phyloP scores from a whole-genome alignment of 2,329 filamentous ascomycete species.

The Zasmidium angulare region DNA sequence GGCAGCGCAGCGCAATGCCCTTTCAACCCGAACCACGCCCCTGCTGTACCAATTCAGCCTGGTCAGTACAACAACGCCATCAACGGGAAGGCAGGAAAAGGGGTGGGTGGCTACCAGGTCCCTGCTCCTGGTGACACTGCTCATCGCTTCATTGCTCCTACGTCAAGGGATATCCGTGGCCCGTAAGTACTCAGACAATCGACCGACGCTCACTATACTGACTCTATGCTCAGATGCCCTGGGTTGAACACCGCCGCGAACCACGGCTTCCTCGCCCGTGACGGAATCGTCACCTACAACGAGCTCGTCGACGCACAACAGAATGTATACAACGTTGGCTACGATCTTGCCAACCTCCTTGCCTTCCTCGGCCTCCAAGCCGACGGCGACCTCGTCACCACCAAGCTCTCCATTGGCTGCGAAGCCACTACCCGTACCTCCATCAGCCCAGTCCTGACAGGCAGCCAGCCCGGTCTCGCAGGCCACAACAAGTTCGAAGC shows the following conservation, averaged over 20 bases:
- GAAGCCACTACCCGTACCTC: slow-evolving; percentile 41
- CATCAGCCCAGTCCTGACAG: slow-evolving; percentile 27
- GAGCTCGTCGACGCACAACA: slow-evolving; percentile 48
- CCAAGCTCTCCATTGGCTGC: slow-evolving; percentile 47
- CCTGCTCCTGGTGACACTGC: slow-evolving; percentile 45
- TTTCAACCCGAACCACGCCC: slow-evolving; percentile 41
- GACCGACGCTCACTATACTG: not conserved
- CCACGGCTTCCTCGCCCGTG: slow-evolving; percentile 44
- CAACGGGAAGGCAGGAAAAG: slow-evolving; percentile 43
- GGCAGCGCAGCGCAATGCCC: slow-evolving; percentile 36
- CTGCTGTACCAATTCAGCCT: slow-evolving; percentile 35
- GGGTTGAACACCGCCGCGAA: slow-evolving; percentile 43
- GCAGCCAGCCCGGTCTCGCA: slow-evolving; percentile 43
- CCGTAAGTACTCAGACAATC: slow-evolving; percentile 13
- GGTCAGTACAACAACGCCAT: slow-evolving; percentile 46
- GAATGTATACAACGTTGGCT: slow-evolving; percentile 47
- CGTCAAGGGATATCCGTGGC: slow-evolving; percentile 42
- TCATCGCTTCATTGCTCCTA: slow-evolving; percentile 39
- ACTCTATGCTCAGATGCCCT: slow-evolving; percentile 7
- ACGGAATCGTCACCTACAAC: slow-evolving; percentile 41
- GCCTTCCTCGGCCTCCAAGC: slow-evolving; percentile 42
- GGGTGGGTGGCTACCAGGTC: slow-evolving; percentile 45
- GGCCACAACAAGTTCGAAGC: slow-evolving; percentile 48
- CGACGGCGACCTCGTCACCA: slow-evolving; percentile 43
- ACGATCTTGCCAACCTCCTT: slow-evolving; percentile 42